Base-by-base conservation (phyloP, 257 asterid species). In the Solanum medicagineum region DNA sequence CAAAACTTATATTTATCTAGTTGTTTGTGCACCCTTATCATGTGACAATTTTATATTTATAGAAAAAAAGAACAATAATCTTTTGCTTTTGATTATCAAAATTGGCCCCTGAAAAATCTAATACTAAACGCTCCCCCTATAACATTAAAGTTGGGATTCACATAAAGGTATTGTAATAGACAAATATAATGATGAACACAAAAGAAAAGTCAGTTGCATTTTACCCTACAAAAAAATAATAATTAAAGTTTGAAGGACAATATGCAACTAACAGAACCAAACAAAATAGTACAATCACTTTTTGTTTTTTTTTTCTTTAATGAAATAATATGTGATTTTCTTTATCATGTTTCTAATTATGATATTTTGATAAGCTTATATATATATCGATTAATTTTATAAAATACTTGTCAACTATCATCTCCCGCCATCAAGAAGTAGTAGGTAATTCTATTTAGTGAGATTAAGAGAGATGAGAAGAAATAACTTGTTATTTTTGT, bases 1-100 rank as follows among this genome's bases (percentile, higher is more conserved):
- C 69, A 60, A 22, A 60, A 59, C 10, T n/a, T 59, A 85, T 70
- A 89, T 89, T 85, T 69, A 66, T 85, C 83, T 93, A 87, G 94
- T 89, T 90, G 91, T 92, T 92, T 89, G 94, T 92, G 93, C 94
- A 82, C 19, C 51, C 87, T 84, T 86, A 87, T 86, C 88, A 89
- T 81, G 83, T 83, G 83, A 49, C 87, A 89, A 87, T 69, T 69
- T 68, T 68, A 16, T 16, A 36, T 86, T 87, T 85, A 79, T 62
- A 49, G 83, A 3, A 86, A 49, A 47, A 75, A 29, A n/a, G 75
- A 16, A 47, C 40, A 24, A 75, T 8, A 53, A 24, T 77, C 1
- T 15, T 49, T 77, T 36, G 5, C 54, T 49, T 71, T 71, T 42
- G 1, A 71, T 71, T 66, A 36, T 66, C 47, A 68, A 68, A 69